Evolutionary conservation across 306 rosid genomes (phyloP), one percentile per base, ranked within the genome.

Genomic region (Inga laurina): DNA sequence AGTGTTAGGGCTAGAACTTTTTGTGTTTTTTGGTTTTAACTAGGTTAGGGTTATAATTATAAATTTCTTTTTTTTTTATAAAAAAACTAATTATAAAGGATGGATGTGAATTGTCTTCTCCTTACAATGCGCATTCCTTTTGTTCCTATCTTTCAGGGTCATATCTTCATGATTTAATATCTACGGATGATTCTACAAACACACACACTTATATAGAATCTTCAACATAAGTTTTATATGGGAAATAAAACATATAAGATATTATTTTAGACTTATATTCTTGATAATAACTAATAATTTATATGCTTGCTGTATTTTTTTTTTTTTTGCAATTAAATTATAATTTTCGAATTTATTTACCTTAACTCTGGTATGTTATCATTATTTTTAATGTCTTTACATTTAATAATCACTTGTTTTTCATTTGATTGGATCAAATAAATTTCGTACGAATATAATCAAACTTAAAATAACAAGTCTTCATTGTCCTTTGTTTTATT

Each of bases 151-250:
- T 73, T 41, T 18, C 61, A 30, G 21, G 79, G 16, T 65, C 71
- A 32, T 86, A 61, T 89, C 79, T 80, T 84, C 43, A 81, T 34
- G 57, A 74, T 81, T 72, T 77, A 30, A 13, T 11, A 22, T 62
- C 34, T 27, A 10, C 8, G 14, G 18, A 62, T 57, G 15, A 9
- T 19, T 18, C 57, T 5, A 37, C 32, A 5, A 9, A 16, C 8
- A 52, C 3, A n/a, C n/a, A 18, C 3, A 22, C 0, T 9, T 5
- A 59, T 2, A 59, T 3, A 59, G 32, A 22, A 10, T n/a, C 27
- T 56, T 56, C 62, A 5, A 21, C 3, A 19, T 56, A 54, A 54
- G 8, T 3, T n/a, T n/a, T n/a, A 22, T 59, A 57, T 0, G 64
- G 41, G 41, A 37, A 37, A 37, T 37, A 37, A 37, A 37, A 37